Evolutionary conservation across 2,329 filamentous ascomycete genomes (phyloP), one percentile per base, ranked within the genome.

Genomic region (Epichloe coenophiala): DNA sequence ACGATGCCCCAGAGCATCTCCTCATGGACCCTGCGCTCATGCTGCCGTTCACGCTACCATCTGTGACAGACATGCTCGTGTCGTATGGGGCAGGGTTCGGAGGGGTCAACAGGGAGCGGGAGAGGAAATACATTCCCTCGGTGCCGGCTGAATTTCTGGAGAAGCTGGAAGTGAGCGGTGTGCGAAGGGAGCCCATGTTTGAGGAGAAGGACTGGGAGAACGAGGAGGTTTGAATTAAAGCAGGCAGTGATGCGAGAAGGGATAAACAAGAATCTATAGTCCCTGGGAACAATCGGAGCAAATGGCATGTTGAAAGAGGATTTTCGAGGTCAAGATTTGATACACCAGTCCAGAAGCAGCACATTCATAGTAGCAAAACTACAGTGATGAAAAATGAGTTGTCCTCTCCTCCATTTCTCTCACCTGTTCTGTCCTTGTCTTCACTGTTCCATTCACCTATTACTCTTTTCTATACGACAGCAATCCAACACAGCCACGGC

Each of bases 61-160:
- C 91, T 1, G 93, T 88, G 51, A 97, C 90, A 27, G 93, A 98
- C 65, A 98, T 98, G 93, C 76, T 97, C 45, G 81, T 98, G 45
- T 91, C 84, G 57, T 98, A 94, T 61, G 93, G 93, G 1, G 90
- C 93, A 12, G 93, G 93, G 0, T 93, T 97, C 61, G 93, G 93
- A 5, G 93, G 93, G 0, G 73, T 93, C 45, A 95, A 98, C 69
- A 78, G 86, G 55, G 93, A 97, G 68, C 77, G 89, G 51, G 93
- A 94, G 66, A 77, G 88, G 57, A 95, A 95, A 69, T 98, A 98
- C 65, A 94, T 95, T 44, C 93, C 93, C 2, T 95, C 88, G 0
- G 87, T 98, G 49, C 91, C 93, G 17, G 84, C 90, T 0, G 93
- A 98, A 68, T 95, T 97, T 62, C 71, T 98, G 54, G 81, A 84